Evolutionary conservation across 108 stramenopile genomes (phyloP), one percentile per base, ranked within the genome.

Genomic region (Pseudonitzschia multiseries): DNA sequence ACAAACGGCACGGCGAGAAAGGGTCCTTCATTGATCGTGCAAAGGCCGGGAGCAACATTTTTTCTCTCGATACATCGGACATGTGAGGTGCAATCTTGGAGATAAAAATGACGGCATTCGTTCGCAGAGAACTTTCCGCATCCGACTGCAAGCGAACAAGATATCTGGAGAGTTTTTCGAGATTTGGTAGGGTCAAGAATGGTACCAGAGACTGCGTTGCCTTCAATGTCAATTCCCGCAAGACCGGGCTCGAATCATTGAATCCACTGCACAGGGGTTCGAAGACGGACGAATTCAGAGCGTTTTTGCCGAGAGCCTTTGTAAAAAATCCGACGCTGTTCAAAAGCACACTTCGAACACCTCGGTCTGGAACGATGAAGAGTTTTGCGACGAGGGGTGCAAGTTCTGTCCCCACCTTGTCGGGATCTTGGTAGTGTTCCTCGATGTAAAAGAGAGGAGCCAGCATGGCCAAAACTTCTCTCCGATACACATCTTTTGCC

Each of bases 221-320:
- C 64, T 96, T 96, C 18, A 96, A 77, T 0, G 95, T 96, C 36
- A 96, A 71, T 76, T 96, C 95, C 12, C 95, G 80, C 20, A 96
- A 69, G n/a, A 91, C 80, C 10, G 81, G 76, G 71, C 74, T 79
- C 27, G 87, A 86, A 75, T 96, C 95, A 21, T 89, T 86, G 77
- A 96, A 96, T 50, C 95, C 95, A 57, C 86, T 88, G 73, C 95
- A 96, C 72, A 93, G 85, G 1, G 95, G 95, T 59, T 92, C 92
- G 71, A 92, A 93, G 12, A 96, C 93, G 53, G 78, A 65, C 62
- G 75, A 29, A 75, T 96, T 96, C 52, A 93, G 57, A 0, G 86
- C 32, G 21, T 71, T 74, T 24, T 87, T 83, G 65, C 88, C 89
- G 51, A 95, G 65, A 68, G 89, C 82, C 41, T 81, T 66, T 15